Base-by-base conservation (phyloP, 78 protist genomes). In the Isochrysis galbana region DNA sequence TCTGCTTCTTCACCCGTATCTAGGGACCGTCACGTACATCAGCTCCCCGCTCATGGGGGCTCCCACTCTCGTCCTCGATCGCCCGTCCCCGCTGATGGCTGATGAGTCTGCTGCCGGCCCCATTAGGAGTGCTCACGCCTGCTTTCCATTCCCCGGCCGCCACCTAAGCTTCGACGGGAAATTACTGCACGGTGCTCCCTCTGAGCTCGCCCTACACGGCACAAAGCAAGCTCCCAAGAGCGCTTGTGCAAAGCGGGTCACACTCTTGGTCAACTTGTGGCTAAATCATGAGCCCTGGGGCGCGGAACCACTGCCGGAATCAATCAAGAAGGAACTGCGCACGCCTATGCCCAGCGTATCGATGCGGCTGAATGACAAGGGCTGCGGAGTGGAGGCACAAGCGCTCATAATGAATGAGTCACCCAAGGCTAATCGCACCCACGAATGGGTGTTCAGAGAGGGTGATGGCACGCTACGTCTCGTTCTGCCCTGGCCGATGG, bases 261-360 rank as follows among this genome's bases (percentile, higher is more conserved):
- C 86, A 29, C 41, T 77, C 34, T n/a, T 77, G 48, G 86, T 77
- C 47, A 77, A 77, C 86, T 44, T 77, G 17, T 77, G 86, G 86
- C 86, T 77, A 29, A 77, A 77, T n/a, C 86, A 77, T n/a, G 41
- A 1, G 80, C 80, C 80, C 3, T 70, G 80, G 80, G 80, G 80
- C 26, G 72, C 72, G 10, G 72, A 61, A n/a, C 11, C 11, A n/a
- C 26, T 61, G 72, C 67, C 67, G 32, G 21, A 54, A 21, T 54
- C 67, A 21, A 54, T 54, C 67, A 21, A 14, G 32, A 54, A 54
- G 67, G 32, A 54, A 21, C 67, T 54, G 67, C n/a, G n/a, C n/a
- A n/a, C n/a, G n/a, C n/a, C n/a, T n/a, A n/a, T n/a, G n/a, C n/a
- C n/a, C n/a, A n/a, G n/a, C n/a, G n/a, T n/a, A n/a, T n/a, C n/a